Percentiles rank a stretch among this genome's conserved stretches.
Conservation (phyloP, 2,329 filamentous ascomycete species). For the Hirsutella minnesotensis region DNA sequence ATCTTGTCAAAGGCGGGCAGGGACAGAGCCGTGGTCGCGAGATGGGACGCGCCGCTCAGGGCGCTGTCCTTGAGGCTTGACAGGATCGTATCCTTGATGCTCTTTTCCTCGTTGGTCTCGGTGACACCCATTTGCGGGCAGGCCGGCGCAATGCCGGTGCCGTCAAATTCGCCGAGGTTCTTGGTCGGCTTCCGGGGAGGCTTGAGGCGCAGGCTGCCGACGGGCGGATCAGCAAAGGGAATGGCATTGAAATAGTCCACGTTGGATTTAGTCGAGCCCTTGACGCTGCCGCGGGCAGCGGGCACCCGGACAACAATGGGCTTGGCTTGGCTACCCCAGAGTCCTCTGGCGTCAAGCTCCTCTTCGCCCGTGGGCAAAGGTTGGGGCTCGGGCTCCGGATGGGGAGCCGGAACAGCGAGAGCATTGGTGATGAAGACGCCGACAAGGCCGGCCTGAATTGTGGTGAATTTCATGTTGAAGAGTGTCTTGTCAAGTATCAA, state of each 20-base stretch:
- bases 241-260: slow-evolving; percentile 52
- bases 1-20: too few relatives aligned
- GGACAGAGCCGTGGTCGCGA: too few relatives aligned
- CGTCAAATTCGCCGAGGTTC: slow-evolving; percentile 48
- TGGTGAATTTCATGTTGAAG: not conserved
- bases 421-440: slow-evolving; percentile 6
- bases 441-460: not conserved
- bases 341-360: slow-evolving; percentile 21
- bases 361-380: slow-evolving; percentile 6
- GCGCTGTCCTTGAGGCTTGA: slow-evolving; percentile 42
- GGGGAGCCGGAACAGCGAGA: slow-evolving; percentile 9
- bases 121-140: slow-evolving; percentile 64
- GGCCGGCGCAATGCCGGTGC: slow-evolving; percentile 42
- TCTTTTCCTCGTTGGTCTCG: slow-evolving; percentile 25
- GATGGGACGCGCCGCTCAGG: too few relatives aligned
- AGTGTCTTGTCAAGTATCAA: too few relatives aligned
- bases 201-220: slow-evolving; percentile 50
- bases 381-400: slow-evolving; percentile 9
- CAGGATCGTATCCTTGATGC: slow-evolving; percentile 28
- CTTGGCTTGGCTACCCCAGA: slow-evolving; percentile 19
- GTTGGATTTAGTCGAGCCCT: slow-evolving; percentile 27
- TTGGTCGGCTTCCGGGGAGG: slow-evolving; percentile 49
- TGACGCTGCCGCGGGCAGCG: slow-evolving; percentile 42
- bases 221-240: slow-evolving; percentile 50
- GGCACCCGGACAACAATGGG: slow-evolving; percentile 41